These are phyloP conservation scores for Didymosphaeria variabile DNA, from an alignment of 2,329 filamentous ascomycete genomes.

Conservation along the genomic window DNA sequence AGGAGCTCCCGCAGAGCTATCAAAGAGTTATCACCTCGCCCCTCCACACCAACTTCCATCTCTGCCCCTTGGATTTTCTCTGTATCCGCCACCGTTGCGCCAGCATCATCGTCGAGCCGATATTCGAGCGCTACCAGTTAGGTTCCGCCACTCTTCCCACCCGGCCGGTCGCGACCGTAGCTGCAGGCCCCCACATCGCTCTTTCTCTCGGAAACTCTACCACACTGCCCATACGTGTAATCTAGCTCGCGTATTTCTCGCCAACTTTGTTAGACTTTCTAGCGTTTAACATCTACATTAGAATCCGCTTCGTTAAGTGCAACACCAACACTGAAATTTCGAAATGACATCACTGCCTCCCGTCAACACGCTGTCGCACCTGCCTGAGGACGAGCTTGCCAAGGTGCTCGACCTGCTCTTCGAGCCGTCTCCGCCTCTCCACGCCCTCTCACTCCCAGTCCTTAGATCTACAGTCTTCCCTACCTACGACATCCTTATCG, in stretches of 20 bases:
- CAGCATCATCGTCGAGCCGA: background rate
- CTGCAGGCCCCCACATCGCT: background rate
- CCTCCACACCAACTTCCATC: slow-evolving; percentile 26
- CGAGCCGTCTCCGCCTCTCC: slow-evolving; percentile 80
- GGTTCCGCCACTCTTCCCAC: background rate
- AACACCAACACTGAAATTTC: background rate
- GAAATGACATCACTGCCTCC: slow-evolving; percentile 62
- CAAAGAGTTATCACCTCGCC: slow-evolving; percentile 76
- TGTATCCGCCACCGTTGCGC: slow-evolving; percentile 70
- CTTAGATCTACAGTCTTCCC: slow-evolving; percentile 68
- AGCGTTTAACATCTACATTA: background rate
- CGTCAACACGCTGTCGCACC: slow-evolving; percentile 63
- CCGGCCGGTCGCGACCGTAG: background rate
- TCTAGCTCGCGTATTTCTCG: background rate
- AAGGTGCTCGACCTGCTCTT: slow-evolving; percentile 80
- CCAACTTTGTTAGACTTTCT: background rate
- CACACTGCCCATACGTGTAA: background rate
- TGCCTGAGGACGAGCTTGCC: slow-evolving; percentile 65
- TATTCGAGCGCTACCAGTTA: background rate
- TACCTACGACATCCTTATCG: slow-evolving; percentile 75
- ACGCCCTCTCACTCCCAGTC: slow-evolving; percentile 73
- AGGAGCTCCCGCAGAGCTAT: slow-evolving; percentile 65
- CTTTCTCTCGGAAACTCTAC: background rate
- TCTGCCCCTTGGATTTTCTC: too few relatives aligned
- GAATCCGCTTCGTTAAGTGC: background rate